Evolutionary conservation across 108 stramenopile species (phyloP).

Genomic region (Schizochytrium sp.): DNA sequence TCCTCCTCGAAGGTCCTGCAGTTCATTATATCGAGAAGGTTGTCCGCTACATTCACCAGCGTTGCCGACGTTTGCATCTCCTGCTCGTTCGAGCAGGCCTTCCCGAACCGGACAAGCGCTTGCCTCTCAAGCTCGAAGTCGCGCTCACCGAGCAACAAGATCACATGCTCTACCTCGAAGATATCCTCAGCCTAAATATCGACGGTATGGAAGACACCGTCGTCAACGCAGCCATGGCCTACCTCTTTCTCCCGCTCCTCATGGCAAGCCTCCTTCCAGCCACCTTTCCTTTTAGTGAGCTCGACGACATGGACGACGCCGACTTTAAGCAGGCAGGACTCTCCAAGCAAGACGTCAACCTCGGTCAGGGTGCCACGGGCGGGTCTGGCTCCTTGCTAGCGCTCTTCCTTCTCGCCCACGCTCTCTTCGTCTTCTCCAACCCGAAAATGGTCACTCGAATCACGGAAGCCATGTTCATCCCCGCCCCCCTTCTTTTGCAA

Average conservation of each 20-base stretch:
- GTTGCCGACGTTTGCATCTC: not conserved
- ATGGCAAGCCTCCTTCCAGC: not conserved
- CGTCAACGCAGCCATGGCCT: not conserved
- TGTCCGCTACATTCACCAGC: not conserved
- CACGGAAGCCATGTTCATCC: not conserved
- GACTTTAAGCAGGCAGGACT: not conserved
- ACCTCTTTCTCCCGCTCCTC: not conserved
- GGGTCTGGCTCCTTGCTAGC: not conserved
- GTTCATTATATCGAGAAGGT: not conserved
- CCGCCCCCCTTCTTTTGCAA: not conserved
- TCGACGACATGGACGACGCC: not conserved
- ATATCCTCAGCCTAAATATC: not conserved
- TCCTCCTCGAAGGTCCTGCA: not conserved
- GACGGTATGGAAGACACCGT: not conserved
- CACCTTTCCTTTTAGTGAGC: not conserved
- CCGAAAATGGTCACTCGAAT: not conserved
- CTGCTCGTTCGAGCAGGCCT: not conserved
- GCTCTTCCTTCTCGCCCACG: not conserved
- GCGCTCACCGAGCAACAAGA: constrained; percentile 15
- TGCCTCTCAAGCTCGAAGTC: not conserved
- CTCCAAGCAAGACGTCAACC: not conserved
- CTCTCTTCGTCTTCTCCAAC: not conserved
- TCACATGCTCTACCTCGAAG: not conserved
- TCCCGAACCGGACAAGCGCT: not conserved
- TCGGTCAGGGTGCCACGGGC: not conserved